Conservation (phyloP, 495 filamentous ascomycete genomes). For the Lasiosphaeriaceae sp. region DNA sequence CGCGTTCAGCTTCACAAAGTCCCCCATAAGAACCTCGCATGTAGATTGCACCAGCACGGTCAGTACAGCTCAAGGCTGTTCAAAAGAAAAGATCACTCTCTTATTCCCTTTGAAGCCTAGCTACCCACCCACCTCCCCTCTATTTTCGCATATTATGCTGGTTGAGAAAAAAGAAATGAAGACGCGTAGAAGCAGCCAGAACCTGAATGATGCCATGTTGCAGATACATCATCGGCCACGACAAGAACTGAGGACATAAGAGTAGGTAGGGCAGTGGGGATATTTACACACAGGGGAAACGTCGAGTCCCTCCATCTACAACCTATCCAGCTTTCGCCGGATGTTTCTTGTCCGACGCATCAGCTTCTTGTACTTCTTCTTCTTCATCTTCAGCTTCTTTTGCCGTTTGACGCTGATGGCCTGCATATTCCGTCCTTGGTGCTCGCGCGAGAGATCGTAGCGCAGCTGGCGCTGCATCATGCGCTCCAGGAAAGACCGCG, state of each 20-base stretch:
- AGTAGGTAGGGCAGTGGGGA: not conserved
- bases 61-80: no score
- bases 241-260: not conserved
- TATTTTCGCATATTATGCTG: slow-evolving; percentile 2
- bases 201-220: slow-evolving; percentile 1
- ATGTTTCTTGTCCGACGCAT: slow-evolving; percentile 86
- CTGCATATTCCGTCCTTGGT: slow-evolving; percentile 44
- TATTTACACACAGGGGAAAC: slow-evolving; percentile 21
- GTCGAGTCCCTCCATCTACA: slow-evolving; percentile 25
- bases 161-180: not conserved
- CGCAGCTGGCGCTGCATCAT: slow-evolving; percentile 47
- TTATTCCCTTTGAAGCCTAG: not conserved
- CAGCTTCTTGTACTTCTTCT: slow-evolving; percentile 99
- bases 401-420: slow-evolving; percentile 88
- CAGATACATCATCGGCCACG: not conserved
- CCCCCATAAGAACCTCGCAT: no score
- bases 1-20: no score
- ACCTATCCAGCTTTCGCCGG: slow-evolving; percentile 77
- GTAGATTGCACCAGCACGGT: not conserved
- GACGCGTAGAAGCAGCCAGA: not conserved
- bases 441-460: slow-evolving; percentile 41
- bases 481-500: slow-evolving; percentile 47
- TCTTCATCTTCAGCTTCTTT: slow-evolving; percentile 96
- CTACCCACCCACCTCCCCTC: not conserved
- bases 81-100: not conserved